Percentiles rank a stretch among this genome's conserved stretches.
phyloP scores from a whole-genome alignment of 2,329 filamentous ascomycete genomes.

The Chalara sp. region DNA sequence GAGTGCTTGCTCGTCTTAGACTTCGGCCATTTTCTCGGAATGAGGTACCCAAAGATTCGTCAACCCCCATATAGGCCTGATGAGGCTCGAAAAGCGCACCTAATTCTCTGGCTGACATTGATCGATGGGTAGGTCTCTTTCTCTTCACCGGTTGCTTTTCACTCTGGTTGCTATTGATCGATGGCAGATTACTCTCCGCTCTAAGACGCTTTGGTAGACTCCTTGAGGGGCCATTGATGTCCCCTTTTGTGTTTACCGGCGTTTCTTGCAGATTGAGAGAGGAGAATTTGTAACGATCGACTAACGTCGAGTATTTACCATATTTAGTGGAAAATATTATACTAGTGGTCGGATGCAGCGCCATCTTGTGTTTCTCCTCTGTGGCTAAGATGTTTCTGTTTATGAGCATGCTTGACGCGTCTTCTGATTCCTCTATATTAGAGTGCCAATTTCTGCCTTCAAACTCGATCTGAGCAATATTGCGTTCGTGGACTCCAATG shows the following conservation, averaged over 20 bases:
- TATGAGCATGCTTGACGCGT: neutral
- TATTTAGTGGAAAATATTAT: neutral
- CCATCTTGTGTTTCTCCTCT: neutral
- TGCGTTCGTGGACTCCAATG: no score
- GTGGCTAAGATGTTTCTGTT: neutral
- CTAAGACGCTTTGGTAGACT: neutral
- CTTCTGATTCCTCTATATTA: no score
- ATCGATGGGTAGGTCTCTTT: neutral
- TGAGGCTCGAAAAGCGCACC: neutral
- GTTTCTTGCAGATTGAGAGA: neutral
- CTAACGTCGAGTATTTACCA: neutral
- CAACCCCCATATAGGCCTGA: neutral
- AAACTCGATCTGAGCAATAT: no score
- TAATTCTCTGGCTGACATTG: neutral
- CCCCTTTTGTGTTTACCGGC: neutral
- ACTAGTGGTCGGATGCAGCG: neutral
- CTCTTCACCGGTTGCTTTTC: neutral
- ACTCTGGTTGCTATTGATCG: neutral
- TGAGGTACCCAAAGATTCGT: neutral
- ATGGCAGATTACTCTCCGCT: neutral
- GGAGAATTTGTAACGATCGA: neutral
- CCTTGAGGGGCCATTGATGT: neutral
- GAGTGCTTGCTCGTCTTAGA: no score
- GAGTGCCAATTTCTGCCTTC: no score
- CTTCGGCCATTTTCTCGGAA: no score